A percentile compares a stretch with the other conserved stretches of the same genome.
Conservation (phyloP, 495 filamentous ascomycete species). For the Xylaria curta region DNA sequence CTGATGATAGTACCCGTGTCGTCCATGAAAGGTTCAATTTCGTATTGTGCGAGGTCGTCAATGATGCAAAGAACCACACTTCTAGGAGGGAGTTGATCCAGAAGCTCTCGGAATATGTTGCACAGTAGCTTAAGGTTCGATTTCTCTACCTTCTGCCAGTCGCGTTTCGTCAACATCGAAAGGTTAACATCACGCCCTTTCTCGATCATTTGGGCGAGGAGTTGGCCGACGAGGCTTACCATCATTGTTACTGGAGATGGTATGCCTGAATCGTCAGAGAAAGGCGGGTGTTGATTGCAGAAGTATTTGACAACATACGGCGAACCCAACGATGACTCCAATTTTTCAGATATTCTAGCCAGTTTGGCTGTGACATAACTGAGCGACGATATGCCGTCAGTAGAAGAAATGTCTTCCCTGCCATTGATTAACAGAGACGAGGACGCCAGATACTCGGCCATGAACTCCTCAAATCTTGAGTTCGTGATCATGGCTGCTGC, state of each 20-base stretch:
- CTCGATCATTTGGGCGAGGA: conserved; percentile 15
- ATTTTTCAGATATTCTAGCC: not conserved
- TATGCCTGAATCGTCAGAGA: not conserved
- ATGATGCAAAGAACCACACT: conserved; percentile 21
- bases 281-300: conserved; percentile 15
- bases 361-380: conserved; percentile 15
- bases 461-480: conserved; percentile 7
- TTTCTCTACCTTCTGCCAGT: conserved; percentile 5
- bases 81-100: not conserved
- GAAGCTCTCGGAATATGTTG: conserved; percentile 6
- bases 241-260: conserved; percentile 15
- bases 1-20: not conserved
- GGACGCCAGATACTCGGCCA: not conserved
- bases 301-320: conserved; percentile 21
- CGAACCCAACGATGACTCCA: not conserved
- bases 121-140: not conserved
- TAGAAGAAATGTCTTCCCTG: conserved; percentile 8
- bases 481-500: not conserved
- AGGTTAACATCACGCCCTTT: conserved; percentile 2
- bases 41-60: conserved; percentile 17
- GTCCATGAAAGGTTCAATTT: not conserved
- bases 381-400: conserved; percentile 1
- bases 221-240: conserved; percentile 17
- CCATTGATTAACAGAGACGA: conserved; percentile 15
- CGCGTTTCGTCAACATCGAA: not conserved